phyloP scores from a whole-genome alignment of 2,329 filamentous ascomycete species.

The Talaromyces pinophilus region DNA sequence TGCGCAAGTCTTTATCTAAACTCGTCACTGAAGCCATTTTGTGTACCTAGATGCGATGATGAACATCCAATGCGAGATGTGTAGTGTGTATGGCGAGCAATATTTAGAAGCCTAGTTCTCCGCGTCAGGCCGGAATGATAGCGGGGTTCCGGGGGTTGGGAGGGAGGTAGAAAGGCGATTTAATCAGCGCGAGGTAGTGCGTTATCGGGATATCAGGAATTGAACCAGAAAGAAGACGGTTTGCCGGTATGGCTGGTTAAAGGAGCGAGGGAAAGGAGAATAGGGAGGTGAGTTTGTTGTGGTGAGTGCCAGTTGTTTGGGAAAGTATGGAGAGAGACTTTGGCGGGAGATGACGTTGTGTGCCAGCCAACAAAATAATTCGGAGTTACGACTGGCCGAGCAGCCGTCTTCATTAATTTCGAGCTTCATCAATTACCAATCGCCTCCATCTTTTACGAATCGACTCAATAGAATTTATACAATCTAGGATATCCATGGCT shows the following conservation, averaged over 20 bases:
- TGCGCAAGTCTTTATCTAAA: constrained; percentile 92
- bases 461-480: not conserved
- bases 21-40: constrained; percentile 90
- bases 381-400: constrained; percentile 5
- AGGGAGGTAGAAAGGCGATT: not conserved
- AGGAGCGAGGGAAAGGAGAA: constrained; percentile 2
- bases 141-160: constrained; percentile 11
- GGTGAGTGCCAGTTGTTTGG: constrained; percentile 5
- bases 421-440: not conserved
- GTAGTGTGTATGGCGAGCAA: not conserved
- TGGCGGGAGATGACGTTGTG: constrained; percentile 14
- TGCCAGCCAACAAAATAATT: constrained; percentile 12
- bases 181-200: not conserved
- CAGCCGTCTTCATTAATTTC: not conserved
- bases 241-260: not conserved
- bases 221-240: not conserved
- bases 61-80: not conserved
- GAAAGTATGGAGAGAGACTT: not conserved
- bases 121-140: constrained; percentile 24
- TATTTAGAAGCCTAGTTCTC: constrained; percentile 1
- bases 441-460: not conserved
- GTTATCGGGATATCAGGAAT: not conserved
- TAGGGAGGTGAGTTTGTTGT: constrained; percentile 17
- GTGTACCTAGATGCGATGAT: constrained; percentile 5
- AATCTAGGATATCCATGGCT: not conserved